These are phyloP conservation scores for Colletotrichum sublineola DNA, from an alignment of 2,329 filamentous ascomycete species.

Conservation along the genomic window DNA sequence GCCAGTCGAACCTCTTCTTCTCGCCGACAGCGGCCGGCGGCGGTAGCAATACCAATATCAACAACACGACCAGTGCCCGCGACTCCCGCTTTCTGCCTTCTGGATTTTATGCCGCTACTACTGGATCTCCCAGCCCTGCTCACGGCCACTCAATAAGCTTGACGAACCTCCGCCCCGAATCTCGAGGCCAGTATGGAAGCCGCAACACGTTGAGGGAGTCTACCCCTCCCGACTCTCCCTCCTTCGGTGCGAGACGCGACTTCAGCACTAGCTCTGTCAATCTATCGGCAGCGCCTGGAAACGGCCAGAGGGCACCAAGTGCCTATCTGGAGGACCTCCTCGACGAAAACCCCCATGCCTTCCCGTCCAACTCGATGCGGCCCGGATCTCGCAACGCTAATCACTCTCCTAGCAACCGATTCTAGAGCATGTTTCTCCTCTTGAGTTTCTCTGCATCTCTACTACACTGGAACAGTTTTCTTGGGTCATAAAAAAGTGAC, in stretches of 20 bases:
- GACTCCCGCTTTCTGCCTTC: conserved; percentile 87
- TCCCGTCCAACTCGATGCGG: conserved; percentile 60
- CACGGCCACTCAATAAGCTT: conserved; percentile 70
- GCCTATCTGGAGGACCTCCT: conserved; percentile 92
- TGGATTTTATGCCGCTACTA: conserved; percentile 87
- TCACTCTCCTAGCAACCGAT: conserved; percentile 24
- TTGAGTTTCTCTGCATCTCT: neutral
- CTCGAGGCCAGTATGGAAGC: conserved; percentile 60
- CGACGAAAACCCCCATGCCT: conserved; percentile 74
- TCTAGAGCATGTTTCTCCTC: conserved; percentile 1
- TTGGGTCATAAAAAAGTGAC: conserved; percentile 32
- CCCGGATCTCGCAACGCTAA: conserved; percentile 38
- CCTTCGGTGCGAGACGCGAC: conserved; percentile 61
- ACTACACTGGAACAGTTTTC: conserved; percentile 3
- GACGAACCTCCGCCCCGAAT: conserved; percentile 72
- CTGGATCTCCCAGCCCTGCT: conserved; percentile 60
- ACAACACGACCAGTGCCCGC: conserved; percentile 62
- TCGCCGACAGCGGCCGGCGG: conserved; percentile 85
- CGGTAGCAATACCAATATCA: conserved; percentile 65
- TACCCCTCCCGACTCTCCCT: conserved; percentile 76
- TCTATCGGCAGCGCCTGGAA: conserved; percentile 66
- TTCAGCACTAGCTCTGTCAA: conserved; percentile 76
- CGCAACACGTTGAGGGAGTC: conserved; percentile 60
- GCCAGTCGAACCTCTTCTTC: conserved; percentile 86
- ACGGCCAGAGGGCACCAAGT: conserved; percentile 82